Conservation (phyloP, 805 yeast genomes). For the Myxozyma neglecta region DNA sequence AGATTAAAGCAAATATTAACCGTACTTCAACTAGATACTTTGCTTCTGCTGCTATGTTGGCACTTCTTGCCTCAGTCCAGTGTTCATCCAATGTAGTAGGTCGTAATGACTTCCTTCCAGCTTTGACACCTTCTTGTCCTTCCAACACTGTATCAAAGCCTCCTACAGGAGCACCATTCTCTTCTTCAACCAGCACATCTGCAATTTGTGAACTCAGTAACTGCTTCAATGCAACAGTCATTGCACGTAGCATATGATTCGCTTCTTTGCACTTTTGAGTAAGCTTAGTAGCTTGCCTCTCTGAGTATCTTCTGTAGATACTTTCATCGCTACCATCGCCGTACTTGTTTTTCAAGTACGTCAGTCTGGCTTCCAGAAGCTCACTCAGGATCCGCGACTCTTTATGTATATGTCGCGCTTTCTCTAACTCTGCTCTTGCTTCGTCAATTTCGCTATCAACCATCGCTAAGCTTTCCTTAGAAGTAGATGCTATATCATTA, state of each 20-base stretch:
- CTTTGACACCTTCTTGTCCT: background rate
- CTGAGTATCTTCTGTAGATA: background rate
- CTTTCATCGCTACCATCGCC: background rate
- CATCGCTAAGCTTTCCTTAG: background rate
- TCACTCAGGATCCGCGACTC: conserved; percentile 1
- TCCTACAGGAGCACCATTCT: conserved; percentile 24
- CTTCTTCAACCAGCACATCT: conserved; percentile 17
- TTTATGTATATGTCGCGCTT: background rate
- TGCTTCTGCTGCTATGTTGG: conserved; percentile 9
- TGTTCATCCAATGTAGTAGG: conserved; percentile 8
- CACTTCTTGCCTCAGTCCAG: conserved; percentile 12
- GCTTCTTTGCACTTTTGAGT: background rate
- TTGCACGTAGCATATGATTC: background rate
- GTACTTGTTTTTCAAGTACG: background rate
- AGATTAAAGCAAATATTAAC: background rate
- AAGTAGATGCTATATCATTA: background rate
- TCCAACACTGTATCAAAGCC: conserved; percentile 10
- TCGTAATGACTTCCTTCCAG: background rate
- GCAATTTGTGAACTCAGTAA: conserved; percentile 15
- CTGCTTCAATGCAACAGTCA: conserved; percentile 8
- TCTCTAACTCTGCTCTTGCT: background rate
- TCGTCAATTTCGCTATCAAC: background rate
- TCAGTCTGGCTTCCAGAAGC: conserved; percentile 8
- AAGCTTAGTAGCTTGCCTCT: background rate
- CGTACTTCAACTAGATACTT: conserved; percentile 15